Base-by-base conservation (phyloP, 164 flowering plant species). In the Aristolochia californica region DNA sequence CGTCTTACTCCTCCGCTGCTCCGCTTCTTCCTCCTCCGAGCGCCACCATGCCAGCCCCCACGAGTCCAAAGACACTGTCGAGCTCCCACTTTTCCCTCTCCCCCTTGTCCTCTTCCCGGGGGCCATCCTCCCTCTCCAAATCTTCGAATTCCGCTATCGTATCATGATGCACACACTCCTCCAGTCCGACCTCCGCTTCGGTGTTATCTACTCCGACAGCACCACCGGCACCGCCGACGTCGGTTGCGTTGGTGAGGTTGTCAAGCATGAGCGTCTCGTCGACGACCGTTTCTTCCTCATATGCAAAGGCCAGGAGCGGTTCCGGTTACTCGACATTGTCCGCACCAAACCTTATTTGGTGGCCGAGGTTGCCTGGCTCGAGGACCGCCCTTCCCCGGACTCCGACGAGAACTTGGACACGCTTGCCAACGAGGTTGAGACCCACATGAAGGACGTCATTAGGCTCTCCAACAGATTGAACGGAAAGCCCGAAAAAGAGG, bases 141-240 rank as follows among this genome's bases (percentile, higher is more conserved):
- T 91, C 75, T 91, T 88, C 71, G 98, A 91, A 68, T 87, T 83
- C 72, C 85, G 96, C 2, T 91, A 88, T 79, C 86, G 98, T 26
- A 88, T 91, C 53, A 87, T 91, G 96, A 88, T 91, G 98, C 96
- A 91, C 72, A 87, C 98, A 0, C 87, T 91, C 57, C 85, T 91
- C 53, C 87, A 84, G 18, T 82, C 96, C 52, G 98, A 91, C 70
- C 91, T 91, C 59, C 93, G 98, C 0, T 91, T 91, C 73, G 98
- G 98, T 21, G 88, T 88, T 53, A 70, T 87, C 65, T 91, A 78
- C 84, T 54, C 89, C 65, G 96, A 88, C 71, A 50, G 90, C 54
- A 62, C 76, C 43, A 65, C 91, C 56, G 93, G 95, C 25, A 73
- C 85, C 26, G 75, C 95, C 65, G 85, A 79, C 17, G 93, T 91